Base-by-base conservation (phyloP, 495 filamentous ascomycete genomes). In the Daldinia decipiens region DNA sequence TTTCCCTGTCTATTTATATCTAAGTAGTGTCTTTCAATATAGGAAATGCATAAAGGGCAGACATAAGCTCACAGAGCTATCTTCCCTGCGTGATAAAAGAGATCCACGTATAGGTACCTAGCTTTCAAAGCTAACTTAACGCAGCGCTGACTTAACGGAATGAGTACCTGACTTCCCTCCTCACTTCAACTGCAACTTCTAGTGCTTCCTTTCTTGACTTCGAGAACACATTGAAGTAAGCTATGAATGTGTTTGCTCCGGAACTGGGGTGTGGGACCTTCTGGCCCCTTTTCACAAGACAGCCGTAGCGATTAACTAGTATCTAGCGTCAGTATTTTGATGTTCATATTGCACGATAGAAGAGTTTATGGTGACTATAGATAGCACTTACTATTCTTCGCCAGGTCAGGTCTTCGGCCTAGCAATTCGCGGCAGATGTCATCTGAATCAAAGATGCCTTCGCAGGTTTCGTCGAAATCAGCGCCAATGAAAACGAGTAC, bases 221-320 rank as follows among this genome's bases (percentile, higher is more conserved):
- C n/a, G 78, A 80, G 63, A 80, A 78, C 27, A 80, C 74, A 32
- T 78, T 78, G 43, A 78, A 76, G 58, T 77, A 80, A 6, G 77
- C 76, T 17, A 80, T 36, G 19, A 75, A 78, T 3, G 76, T 74
- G 59, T 77, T 77, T 12, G 60, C 59, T 3, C 75, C 77, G 7
- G 64, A 55, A 26, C 63, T 70, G 5, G 77, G 78, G 45, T 78
- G 71, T 4, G 75, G 75, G 5, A 80, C 73, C 32, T 51, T 73
- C 51, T 77, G 68, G 1, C 78, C 78, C 38, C 66, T 70, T 64
- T 79, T 74, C 34, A 76, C 57, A 24, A 80, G 68, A 56, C 71
- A 78, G 0, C 65, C 66, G n/a, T 68, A 72, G 5, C 69, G 73
- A 21, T 71, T 74, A 21, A 81, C 59, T 50, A 29, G 32, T 17